Base-by-base conservation (phyloP, 495 filamentous ascomycete species). In the Entonaema liquescens region DNA sequence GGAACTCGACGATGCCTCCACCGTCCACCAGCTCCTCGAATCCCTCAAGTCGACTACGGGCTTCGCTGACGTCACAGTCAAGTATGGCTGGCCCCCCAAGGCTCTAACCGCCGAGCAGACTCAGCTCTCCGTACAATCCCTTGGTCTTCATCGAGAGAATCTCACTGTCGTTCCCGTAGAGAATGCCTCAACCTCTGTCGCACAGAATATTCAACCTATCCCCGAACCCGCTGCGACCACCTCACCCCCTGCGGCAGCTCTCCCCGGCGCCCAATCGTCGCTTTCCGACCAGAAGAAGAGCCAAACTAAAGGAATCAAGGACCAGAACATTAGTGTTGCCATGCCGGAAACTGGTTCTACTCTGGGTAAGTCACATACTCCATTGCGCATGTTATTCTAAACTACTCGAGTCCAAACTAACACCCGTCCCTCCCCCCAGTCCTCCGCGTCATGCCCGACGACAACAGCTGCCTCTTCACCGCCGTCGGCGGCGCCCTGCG, bases 371-470 rank as follows among this genome's bases (percentile, higher is more conserved):
- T 64, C 49, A 61, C 64, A 72, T 19, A 33, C 5, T 38, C 26
- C 15, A 61, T 57, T 68, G 55, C 59, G 72, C 38, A 55, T 63
- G 57, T 19, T 53, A 36, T 7, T 5, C 9, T 15, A 2, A 13
- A n/a, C 25, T 5, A 15, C 23, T 4, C 42, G 15, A 33, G 31
- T 33, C 11, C 31, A 33, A 12, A 52, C 56, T 59, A 15, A 62
- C 63, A 13, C 40, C 15, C 12, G 26, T 19, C 26, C 55, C 19
- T 31, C 4, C 11, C n/a, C 15, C 21, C 19, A 85, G 89, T 97
- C 29, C 88, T 98, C 5, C 90, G 95, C 2, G 93, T 98, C 35
- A 98, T 99, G 95, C 93, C 94, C 9, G 95, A 98, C 75, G 95
- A 99, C 77, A 98, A 98, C 79, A 92, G 89, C 49, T 99, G 95